Percentiles rank a stretch among this genome's conserved stretches.
phyloP scores from a whole-genome alignment of 345 rosid genomes.

The Pistacia integerrima region DNA sequence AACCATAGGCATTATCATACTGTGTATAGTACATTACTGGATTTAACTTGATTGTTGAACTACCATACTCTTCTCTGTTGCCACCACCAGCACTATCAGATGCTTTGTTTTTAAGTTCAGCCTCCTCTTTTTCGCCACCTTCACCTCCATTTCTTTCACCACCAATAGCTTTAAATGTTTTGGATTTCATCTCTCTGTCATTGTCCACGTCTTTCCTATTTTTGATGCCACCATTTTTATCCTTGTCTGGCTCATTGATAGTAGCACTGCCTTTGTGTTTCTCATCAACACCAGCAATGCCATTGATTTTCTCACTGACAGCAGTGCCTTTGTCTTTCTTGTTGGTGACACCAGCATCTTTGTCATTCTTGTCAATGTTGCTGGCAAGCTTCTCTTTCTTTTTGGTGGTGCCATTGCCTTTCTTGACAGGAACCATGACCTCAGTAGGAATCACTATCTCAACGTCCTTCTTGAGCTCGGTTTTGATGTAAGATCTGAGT shows the following conservation, averaged over 20 bases:
- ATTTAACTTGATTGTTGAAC: neutral
- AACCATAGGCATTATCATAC: neutral
- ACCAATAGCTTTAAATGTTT: neutral
- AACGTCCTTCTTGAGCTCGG: constrained; percentile 9
- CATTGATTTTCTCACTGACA: neutral
- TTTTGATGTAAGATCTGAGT: constrained; percentile 3
- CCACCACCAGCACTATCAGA: neutral
- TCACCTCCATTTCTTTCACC: neutral
- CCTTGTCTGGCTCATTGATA: neutral
- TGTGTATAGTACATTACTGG: neutral
- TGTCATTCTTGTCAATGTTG: neutral
- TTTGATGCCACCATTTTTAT: neutral
- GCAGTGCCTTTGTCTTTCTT: neutral
- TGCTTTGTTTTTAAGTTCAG: neutral
- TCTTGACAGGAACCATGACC: neutral
- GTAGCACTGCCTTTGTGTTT: neutral
- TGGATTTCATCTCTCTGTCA: neutral
- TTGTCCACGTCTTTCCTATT: neutral
- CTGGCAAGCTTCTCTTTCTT: neutral
- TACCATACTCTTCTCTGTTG: neutral
- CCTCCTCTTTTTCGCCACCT: neutral
- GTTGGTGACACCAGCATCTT: neutral
- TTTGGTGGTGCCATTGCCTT: neutral
- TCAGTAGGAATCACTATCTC: constrained; percentile 7
- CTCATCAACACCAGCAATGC: neutral